Evolutionary conservation across 2,329 filamentous ascomycete genomes (phyloP).

Genomic region (Aspergillus eucalypticola): DNA sequence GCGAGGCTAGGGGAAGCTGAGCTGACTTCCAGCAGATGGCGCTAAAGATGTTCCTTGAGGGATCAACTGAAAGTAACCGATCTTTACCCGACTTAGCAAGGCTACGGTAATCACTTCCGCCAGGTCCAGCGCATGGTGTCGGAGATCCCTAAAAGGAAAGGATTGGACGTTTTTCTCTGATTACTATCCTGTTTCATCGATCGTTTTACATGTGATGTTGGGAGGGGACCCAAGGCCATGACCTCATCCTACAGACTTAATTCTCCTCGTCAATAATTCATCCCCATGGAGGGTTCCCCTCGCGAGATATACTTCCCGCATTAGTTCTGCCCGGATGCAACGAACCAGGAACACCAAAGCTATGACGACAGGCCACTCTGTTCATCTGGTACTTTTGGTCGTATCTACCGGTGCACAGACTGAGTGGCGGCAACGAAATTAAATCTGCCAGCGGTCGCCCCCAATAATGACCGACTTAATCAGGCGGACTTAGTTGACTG

Average conservation of each 20-base stretch:
- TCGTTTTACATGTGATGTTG: constrained; percentile 7
- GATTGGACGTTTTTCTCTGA: neutral
- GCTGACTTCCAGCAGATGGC: constrained; percentile 2
- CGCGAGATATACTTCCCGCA: neutral
- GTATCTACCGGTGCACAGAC: constrained; percentile 21
- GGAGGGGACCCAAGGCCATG: neutral
- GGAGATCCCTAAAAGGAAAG: neutral
- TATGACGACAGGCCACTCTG: constrained; percentile 6
- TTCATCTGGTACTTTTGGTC: neutral
- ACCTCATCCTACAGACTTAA: neutral
- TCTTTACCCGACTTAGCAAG: constrained; percentile 14
- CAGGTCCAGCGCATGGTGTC: neutral
- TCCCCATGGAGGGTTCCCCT: neutral
- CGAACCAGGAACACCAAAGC: neutral
- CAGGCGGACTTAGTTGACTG: neutral
- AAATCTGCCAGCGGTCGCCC: constrained; percentile 22
- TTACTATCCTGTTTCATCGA: neutral
- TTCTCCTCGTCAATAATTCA: neutral
- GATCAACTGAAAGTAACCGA: constrained; percentile 17
- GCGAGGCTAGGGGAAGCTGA: neutral
- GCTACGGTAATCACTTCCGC: constrained; percentile 7
- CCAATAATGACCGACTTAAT: constrained; percentile 18
- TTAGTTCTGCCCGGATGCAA: neutral
- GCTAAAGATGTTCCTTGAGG: constrained; percentile 3
- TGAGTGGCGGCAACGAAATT: constrained; percentile 15